Conservation (phyloP, 208 protist genomes). For the Angomonas deanei region DNA sequence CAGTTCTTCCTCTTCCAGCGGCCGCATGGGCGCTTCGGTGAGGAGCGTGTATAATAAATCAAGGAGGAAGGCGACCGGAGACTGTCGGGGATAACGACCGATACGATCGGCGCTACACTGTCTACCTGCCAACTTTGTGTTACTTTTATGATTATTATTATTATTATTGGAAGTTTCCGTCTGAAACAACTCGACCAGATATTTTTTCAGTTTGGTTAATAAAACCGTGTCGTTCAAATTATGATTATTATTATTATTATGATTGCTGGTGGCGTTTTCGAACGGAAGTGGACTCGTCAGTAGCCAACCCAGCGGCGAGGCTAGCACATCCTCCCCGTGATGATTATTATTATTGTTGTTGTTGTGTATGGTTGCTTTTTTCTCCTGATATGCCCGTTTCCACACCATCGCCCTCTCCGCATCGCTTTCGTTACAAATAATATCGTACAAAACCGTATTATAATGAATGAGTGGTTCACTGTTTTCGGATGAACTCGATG, state of each 20-base stretch:
- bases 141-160: too few relatives aligned
- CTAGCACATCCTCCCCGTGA: neutral
- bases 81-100: constrained; percentile 8
- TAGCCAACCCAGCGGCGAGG: neutral
- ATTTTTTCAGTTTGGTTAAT: neutral
- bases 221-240: neutral
- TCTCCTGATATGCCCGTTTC: neutral
- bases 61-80: constrained; percentile 13
- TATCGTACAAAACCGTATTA: too few relatives aligned
- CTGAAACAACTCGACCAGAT: neutral
- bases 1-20: constrained; percentile 13
- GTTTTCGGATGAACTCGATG: too few relatives aligned
- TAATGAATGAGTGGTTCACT: too few relatives aligned
- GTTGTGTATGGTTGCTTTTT: too few relatives aligned
- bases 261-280: neutral
- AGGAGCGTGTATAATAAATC: constrained; percentile 12
- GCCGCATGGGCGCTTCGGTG: constrained; percentile 16
- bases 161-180: neutral
- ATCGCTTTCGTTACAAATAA: neutral
- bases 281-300: neutral
- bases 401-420: neutral
- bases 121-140: too few relatives aligned
- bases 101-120: too few relatives aligned
- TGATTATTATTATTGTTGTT: too few relatives aligned
- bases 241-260: neutral